Evolutionary conservation across 164 flowering plant genomes (phyloP), one percentile per base, ranked within the genome.

Genomic region (Liriodendron chinense): DNA sequence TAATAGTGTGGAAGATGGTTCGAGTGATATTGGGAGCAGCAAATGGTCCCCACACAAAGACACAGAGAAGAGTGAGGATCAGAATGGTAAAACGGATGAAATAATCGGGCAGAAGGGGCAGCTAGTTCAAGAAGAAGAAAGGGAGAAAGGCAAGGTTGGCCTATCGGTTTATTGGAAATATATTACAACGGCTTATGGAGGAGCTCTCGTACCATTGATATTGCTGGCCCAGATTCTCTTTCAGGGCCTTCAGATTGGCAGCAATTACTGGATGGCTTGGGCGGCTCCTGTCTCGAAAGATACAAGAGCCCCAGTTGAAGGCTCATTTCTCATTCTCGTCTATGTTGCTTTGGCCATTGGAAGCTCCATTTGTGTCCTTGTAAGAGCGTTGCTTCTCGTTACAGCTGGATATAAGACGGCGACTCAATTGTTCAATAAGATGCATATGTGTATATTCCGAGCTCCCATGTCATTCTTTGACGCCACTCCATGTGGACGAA

Each of bases 221-320:
- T 72, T 96, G 77, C 72, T 94, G 66, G 79, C 84, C 23, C 91
- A 86, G 63, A 65, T 84, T 76, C 75, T 87, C 47, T 92, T 91
- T 77, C 91, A 90, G 83, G 2, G 83, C 14, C 93, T 96, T 80
- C 94, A 96, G 76, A 94, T 94, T 72, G 92, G 85, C 65, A 92
- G 99, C 85, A 94, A 96, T 74, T 96, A 91, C 67, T 96, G 99
- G 99, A 96, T 96, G 96, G 94, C 96, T 50, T 91, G 89, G 95
- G 97, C 94, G 28, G 82, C 90, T 78, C 98, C 99, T 1, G 85
- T 86, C 6, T 89, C 98, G 2, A 76, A 76, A 69, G 90, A 86
- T 75, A 82, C 5, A 7, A 18, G 81, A 76, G 83, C 96, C 68
- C 63, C 82, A 2, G 95, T 91, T 56, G 47, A 23, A 7, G 75